Base-by-base conservation (phyloP, 257 asterid species). In the Asclepias syriaca region DNA sequence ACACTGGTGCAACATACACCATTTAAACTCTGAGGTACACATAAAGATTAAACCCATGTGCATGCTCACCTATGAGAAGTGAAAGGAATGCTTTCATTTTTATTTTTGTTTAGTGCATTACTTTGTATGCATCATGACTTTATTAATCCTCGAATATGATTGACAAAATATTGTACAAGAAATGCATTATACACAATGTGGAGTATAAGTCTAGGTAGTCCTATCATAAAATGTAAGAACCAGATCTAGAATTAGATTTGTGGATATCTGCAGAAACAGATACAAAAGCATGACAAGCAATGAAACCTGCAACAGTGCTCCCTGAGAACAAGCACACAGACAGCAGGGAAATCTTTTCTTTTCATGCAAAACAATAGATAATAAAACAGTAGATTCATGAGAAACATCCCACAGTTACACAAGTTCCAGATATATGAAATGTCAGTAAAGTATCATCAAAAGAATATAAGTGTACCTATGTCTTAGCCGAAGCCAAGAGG, bases 401-500 rank as follows among this genome's bases (percentile, higher is more conserved):
- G 21, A 67, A 65, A n/a, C 77, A 66, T 39, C 55, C 43, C 22
- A 11, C 19, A 32, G 10, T n/a, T 15, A 37, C 27, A 34, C 69
- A 29, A 46, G 64, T 56, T 21, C 37, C 27, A 37, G 21, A 72
- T 21, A 10, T 68, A 56, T 66, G 49, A 51, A 57, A 58, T 46
- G 64, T 22, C 5, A 19, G 48, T 45, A 40, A 29, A 21, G n/a
- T 64, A 13, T 18, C 21, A 14, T 70, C 18, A 66, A 70, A 73
- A 65, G 74, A 77, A 76, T 70, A 64, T 40, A 7, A 76, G 65
- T 87, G 65, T 87, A 95, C 99, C 98, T 88, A 76, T 90, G 99
- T 80, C 96, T 87, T 75, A 92, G 86, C 69, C 98, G 95, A 72
- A 95, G 84, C 99, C 99, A 95, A 80, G 99, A 95, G 84, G 98